A percentile compares a stretch with the other conserved stretches of the same genome.
These are phyloP conservation scores for Carex pumila DNA, from an alignment of 176 grass and related monocot genomes.

Conservation along the genomic window DNA sequence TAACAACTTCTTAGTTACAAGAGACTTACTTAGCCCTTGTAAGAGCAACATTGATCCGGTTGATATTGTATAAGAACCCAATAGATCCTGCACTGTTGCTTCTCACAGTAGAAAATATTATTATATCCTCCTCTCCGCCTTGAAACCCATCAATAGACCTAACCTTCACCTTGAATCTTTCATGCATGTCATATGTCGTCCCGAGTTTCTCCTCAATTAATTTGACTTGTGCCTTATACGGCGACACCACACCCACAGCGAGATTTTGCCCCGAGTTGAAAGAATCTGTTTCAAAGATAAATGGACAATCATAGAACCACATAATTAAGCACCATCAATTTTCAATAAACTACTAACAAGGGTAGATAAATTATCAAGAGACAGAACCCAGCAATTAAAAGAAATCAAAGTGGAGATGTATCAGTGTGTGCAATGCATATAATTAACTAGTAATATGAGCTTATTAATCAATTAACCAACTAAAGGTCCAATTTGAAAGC, in stretches of 20 bases:
- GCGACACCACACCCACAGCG: conserved; percentile 51
- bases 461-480: background rate
- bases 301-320: background rate
- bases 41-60: conserved; percentile 12
- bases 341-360: too few relatives aligned
- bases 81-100: background rate
- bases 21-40: conserved; percentile 17
- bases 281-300: conserved; percentile 19
- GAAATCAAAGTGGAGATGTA: too few relatives aligned
- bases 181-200: conserved; percentile 21
- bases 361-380: too few relatives aligned
- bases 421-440: background rate
- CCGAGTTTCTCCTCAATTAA: conserved; percentile 34
- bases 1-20: background rate
- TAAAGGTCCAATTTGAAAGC: background rate
- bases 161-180: conserved; percentile 32
- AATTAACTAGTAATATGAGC: background rate
- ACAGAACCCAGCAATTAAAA: too few relatives aligned
- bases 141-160: conserved; percentile 54
- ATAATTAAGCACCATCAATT: background rate
- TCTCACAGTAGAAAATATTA: conserved; percentile 54
- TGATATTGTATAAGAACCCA: conserved; percentile 7
- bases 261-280: conserved; percentile 20
- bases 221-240: conserved; percentile 39
- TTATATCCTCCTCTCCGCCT: conserved; percentile 47